These are phyloP conservation scores for Salix viminalis DNA, from an alignment of 345 rosid species.

Conservation along the genomic window DNA sequence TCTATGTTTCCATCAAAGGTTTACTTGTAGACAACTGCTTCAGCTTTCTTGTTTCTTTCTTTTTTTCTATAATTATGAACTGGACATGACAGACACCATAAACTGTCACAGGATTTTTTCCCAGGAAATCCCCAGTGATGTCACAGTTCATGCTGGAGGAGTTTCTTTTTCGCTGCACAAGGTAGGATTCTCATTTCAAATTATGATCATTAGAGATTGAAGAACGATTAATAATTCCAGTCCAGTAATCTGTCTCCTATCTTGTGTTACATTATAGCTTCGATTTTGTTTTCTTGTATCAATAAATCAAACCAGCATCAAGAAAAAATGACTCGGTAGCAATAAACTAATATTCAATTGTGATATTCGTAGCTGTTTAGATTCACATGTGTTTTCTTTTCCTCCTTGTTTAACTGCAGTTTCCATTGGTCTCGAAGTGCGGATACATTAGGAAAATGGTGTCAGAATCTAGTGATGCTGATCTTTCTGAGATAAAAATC, in stretches of 20 bases:
- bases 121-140: conserved; percentile 94
- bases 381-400: not conserved
- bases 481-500: conserved; percentile 46
- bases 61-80: not conserved
- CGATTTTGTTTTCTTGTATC: not conserved
- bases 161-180: conserved; percentile 75
- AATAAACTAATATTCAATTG: not conserved
- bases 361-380: not conserved
- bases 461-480: conserved; percentile 57
- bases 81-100: not conserved
- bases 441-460: conserved; percentile 65
- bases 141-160: conserved; percentile 66
- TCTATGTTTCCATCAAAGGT: not conserved
- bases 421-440: conserved; percentile 74
- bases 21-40: not conserved
- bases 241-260: not conserved
- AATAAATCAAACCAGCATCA: not conserved
- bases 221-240: not conserved
- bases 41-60: not conserved
- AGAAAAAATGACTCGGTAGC: not conserved
- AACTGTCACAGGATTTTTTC: conserved; percentile 72
- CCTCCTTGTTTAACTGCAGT: conserved; percentile 43
- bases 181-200: conserved; percentile 37
- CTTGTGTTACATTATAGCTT: not conserved
- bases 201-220: not conserved